Base-by-base conservation (phyloP, 1,284 basidiomycete species). In the Mrakiaceae sp. region DNA sequence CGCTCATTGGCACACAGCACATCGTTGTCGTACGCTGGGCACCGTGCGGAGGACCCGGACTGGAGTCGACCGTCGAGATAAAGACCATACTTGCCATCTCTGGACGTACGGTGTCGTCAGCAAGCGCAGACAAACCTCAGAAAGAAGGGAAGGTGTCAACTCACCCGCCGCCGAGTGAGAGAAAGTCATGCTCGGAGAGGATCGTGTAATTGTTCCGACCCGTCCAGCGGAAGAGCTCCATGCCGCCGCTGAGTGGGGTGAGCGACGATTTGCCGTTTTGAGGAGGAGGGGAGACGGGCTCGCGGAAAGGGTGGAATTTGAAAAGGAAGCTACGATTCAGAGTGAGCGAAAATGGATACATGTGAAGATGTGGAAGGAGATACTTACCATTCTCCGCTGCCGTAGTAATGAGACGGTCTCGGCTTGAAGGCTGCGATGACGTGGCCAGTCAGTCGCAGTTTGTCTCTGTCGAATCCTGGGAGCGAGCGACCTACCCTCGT, bases 111-210 rank as follows among this genome's bases (percentile, higher is more conserved):
- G 16, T 42, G 10, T 47, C 9, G 4, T 43, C 5, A 60, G 42
- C 11, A 52, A 52, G 16, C 9, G 7, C 9, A 42, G 48, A 52
- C 4, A 42, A 44, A 12, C 5, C 4, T 8, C 51, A 39, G 53
- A 56, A 53, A 14, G 55, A 59, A 66, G 27, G 68, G 67, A 11
- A 71, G 58, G 57, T 16, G 57, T 16, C 56, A 55, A 80, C 87
- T 69, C 69, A 91, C 90, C 92, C 91, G 70, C 92, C 92, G 5
- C 92, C 92, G 72, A 95, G 90, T 0, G 88, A 91, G 68, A 94
- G 80, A 70, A 85, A 88, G 52, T 83, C 81, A 0, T 82, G 77
- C 69, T 93, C 90, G 74, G 90, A 91, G 3, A 96, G 79, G 27
- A 90, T 85, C 64, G 96, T 87, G 72, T 97, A 98, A 67, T 88